Evolutionary conservation across 1,284 basidiomycete species (phyloP), one percentile per base, ranked within the genome.

Genomic region (Moesziomyces sp.): DNA sequence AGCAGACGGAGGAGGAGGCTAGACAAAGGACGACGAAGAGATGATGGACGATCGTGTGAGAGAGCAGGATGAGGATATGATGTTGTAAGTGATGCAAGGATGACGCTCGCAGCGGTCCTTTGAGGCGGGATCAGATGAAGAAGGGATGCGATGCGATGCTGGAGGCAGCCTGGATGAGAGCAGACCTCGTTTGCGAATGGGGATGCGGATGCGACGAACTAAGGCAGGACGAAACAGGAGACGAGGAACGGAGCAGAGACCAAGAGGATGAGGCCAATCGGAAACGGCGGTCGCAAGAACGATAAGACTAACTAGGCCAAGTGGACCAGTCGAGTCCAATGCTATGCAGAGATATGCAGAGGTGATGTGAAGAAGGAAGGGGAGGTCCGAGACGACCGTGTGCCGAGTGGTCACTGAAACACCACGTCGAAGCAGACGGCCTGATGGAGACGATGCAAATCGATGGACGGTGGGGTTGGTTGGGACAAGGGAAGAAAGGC

Each of bases 381-480:
- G 30, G 33, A 38, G 35, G 35, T 38, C 35, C 35, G 35, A 16
- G 33, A 40, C 9, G 50, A 50, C 52, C 52, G 48, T 14, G 46
- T 51, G 50, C 26, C 42, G 23, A 40, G 51, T 60, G 58, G 58
- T 60, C 58, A 44, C 58, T 60, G 21, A 60, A 48, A 52, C 58
- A 60, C 58, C 58, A 60, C 58, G 23, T 52, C 50, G 40, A 60
- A 53, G 51, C 11, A 46, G 35, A 60, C 58, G 58, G 51, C 26
- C 51, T 52, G 52, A 45, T 35, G 38, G 24, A 44, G 40, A 51
- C 19, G 53, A 58, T 49, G 55, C 28, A 45, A 46, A n/a, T 38
- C 6, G 14, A 38, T 38, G 46, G 48, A 53, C 21, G 52, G 42
- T 16, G 28, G 33, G 28, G 49, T 13, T 33, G n/a, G 35, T 30